phyloP scores from a whole-genome alignment of 1,284 basidiomycete genomes.

The Lentinus polychrous region DNA sequence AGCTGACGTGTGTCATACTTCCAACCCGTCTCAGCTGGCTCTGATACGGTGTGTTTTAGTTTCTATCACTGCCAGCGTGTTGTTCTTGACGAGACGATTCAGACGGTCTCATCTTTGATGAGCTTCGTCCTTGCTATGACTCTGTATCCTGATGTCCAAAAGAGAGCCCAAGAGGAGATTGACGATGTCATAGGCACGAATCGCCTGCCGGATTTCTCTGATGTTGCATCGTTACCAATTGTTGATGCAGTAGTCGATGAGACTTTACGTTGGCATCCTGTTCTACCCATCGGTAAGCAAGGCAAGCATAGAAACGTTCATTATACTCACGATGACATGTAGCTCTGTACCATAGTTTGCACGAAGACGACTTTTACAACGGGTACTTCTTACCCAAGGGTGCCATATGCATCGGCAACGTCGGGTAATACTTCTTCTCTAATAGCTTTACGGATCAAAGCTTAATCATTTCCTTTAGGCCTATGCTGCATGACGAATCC shows the following conservation, averaged over 20 bases:
- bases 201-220: conserved; percentile 13
- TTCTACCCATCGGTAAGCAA: conserved; percentile 9
- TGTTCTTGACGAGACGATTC: neutral
- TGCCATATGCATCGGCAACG: neutral
- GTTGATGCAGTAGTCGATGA: conserved; percentile 15
- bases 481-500: neutral
- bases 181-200: conserved; percentile 15
- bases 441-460: too few species aligned
- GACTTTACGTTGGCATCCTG: conserved; percentile 14
- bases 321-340: too few species aligned
- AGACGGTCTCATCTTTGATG: conserved; percentile 15
- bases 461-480: neutral
- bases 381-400: neutral
- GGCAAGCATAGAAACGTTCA: too few species aligned
- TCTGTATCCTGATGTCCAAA: conserved; percentile 15
- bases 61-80: neutral
- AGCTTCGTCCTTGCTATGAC: conserved; percentile 18
- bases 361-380: conserved; percentile 1
- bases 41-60: conserved; percentile 1
- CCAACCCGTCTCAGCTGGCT: neutral
- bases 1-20: neutral
- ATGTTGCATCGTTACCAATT: conserved; percentile 11
- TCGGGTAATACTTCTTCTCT: conserved; percentile 9
- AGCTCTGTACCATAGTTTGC: neutral
- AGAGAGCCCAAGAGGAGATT: conserved; percentile 21